phyloP scores from a whole-genome alignment of 768 basidiomycete species.

The Russula earlei region DNA sequence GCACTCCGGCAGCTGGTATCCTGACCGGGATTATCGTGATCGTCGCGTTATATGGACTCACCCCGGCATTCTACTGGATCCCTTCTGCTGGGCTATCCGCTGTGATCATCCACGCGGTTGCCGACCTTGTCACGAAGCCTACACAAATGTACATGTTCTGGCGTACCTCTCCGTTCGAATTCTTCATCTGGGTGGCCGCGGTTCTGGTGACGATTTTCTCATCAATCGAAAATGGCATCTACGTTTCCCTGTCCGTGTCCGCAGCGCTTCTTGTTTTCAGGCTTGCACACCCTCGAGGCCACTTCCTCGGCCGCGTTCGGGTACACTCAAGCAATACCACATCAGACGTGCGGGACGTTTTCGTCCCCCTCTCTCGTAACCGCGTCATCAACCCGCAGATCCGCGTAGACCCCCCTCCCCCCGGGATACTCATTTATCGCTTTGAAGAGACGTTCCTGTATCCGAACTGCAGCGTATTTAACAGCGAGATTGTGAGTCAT shows the following conservation, averaged over 20 bases:
- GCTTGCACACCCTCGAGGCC: conserved; percentile 77
- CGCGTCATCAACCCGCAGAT: conserved; percentile 60
- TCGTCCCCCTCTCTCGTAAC: conserved; percentile 57
- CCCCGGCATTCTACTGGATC: conserved; percentile 88
- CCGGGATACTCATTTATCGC: conserved; percentile 86
- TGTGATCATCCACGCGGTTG: conserved; percentile 90
- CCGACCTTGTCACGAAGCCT: conserved; percentile 80
- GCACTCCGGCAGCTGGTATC: conserved; percentile 86
- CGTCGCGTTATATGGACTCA: conserved; percentile 90
- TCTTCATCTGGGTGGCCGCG: conserved; percentile 78
- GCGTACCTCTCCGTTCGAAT: conserved; percentile 90
- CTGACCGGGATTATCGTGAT: conserved; percentile 81
- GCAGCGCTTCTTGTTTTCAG: conserved; percentile 74
- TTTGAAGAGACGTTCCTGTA: conserved; percentile 87
- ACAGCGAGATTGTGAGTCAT: conserved; percentile 67
- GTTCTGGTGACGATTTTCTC: conserved; percentile 88
- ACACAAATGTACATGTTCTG: conserved; percentile 81
- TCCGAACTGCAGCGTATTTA: conserved; percentile 63
- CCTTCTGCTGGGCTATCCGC: conserved; percentile 78
- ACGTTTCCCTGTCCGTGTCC: conserved; percentile 76
- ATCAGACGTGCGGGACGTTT: conserved; percentile 59
- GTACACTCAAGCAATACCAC: conserved; percentile 34
- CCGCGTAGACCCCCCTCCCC: conserved; percentile 65
- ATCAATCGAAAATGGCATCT: conserved; percentile 90
- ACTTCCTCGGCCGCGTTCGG: conserved; percentile 82